Evolutionary conservation across 2,329 filamentous ascomycete genomes (phyloP).

Genomic region (Cladosporium sp.): DNA sequence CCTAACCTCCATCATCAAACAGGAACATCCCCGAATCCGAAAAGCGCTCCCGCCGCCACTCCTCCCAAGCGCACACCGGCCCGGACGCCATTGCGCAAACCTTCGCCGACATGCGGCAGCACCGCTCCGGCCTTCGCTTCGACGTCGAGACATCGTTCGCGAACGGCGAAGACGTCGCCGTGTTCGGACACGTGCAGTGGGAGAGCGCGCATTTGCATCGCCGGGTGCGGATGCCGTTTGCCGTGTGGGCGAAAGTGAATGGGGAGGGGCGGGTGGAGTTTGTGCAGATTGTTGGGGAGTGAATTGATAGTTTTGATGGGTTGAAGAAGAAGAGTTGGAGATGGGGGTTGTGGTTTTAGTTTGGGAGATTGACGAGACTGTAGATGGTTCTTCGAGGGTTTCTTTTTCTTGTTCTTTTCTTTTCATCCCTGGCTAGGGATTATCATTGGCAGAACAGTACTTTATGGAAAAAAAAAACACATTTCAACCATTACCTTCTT

Average conservation of each 20-base stretch:
- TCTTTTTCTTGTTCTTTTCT: neutral
- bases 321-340: no score
- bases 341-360: no score
- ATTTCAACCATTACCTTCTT: neutral
- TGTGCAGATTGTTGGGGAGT: constrained; percentile 15
- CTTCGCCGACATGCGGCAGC: constrained; percentile 8
- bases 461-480: neutral
- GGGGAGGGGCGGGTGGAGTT: constrained; percentile 13
- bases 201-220: constrained; percentile 6
- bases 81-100: constrained; percentile 8
- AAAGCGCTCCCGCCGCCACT: constrained; percentile 2
- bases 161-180: neutral
- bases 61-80: constrained; percentile 14
- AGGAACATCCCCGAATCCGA: constrained; percentile 16
- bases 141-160: constrained; percentile 12
- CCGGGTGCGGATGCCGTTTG: constrained; percentile 13
- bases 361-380: neutral
- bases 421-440: neutral
- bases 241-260: constrained; percentile 18
- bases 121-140: neutral
- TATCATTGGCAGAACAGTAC: neutral
- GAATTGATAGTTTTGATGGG: neutral
- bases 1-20: neutral
- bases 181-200: constrained; percentile 15
- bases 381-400: neutral